A percentile compares a stretch with the other conserved stretches of the same genome.
phyloP scores from a whole-genome alignment of 164 flowering plant species.

The Malania oleifera region DNA sequence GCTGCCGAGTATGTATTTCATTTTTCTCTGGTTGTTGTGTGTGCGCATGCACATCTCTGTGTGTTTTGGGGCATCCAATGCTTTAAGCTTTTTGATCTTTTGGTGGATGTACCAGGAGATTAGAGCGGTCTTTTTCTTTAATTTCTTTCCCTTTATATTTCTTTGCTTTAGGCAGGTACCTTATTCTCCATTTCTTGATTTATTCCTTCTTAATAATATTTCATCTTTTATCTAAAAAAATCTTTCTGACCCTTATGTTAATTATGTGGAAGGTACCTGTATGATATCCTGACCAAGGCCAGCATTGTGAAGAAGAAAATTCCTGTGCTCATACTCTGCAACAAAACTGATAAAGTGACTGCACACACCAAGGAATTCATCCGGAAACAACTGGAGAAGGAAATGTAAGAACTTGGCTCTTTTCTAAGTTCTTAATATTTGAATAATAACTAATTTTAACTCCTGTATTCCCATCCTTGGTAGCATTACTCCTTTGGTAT shows the following conservation, averaged over 20 bases:
- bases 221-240: too few relatives aligned
- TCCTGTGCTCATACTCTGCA: slow-evolving; percentile 80
- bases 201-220: too few relatives aligned
- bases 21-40: background rate
- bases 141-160: too few relatives aligned
- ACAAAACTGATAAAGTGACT: slow-evolving; percentile 89
- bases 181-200: too few relatives aligned
- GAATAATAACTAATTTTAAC: background rate
- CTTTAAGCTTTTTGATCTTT: background rate
- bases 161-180: too few relatives aligned
- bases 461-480: background rate
- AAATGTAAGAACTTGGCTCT: slow-evolving; percentile 52
- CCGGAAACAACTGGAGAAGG: slow-evolving; percentile 88
- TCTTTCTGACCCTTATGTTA: slow-evolving; percentile 8
- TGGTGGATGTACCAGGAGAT: too few relatives aligned
- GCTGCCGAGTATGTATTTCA: slow-evolving; percentile 68
- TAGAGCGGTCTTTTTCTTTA: too few relatives aligned
- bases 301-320: slow-evolving; percentile 69
- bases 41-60: background rate
- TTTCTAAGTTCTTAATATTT: background rate
- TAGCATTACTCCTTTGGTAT: background rate
- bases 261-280: slow-evolving; percentile 61
- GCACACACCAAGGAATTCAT: slow-evolving; percentile 94
- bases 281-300: slow-evolving; percentile 84
- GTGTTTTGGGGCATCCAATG: background rate